Base-by-base conservation (phyloP, 805 yeast genomes). In the Ogataea paraovalis region DNA sequence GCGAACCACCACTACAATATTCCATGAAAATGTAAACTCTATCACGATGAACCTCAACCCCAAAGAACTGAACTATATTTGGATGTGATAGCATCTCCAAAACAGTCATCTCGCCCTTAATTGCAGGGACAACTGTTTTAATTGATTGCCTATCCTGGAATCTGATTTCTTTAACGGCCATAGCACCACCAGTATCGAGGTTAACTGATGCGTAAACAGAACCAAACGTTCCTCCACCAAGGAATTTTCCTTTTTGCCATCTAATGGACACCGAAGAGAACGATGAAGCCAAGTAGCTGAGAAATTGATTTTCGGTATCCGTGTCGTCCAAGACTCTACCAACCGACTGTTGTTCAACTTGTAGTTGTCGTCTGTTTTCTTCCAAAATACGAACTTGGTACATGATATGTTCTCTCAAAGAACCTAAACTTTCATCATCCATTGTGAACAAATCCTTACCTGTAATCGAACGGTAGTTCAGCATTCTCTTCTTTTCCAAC, bases 151-250 rank as follows among this genome's bases (percentile, higher is more conserved):
- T 78, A 59, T 91, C 96, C 57, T 89, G 96, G 64, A 94, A 83
- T 47, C 89, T 77, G 50, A 94, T 90, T 67, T 94, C 98, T 65
- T 94, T 94, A 30, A 94, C 99, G 0, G 99, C 99, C 86, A 94
- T 83, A 2, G 91, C 85, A 44, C 91, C 96, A 63, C 98, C 98
- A 16, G 96, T 88, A 56, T 92, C 98, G 51, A 94, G 76, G 61
- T 92, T 90, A 20, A 88, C 83, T 0, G 97, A 96, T 0, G 94
- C 90, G 66, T 79, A 94, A 3, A 94, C 99, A 49, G 86, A 82
- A 6, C 99, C 99, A 73, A 92, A 94, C 0, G 97, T 80, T 39
- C 99, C 99, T 39, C 96, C 92, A 2, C 99, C 99, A 58, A 94
- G 80, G 59, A 83, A 88, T 52, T 83, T 80, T 41, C 97, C 96